phyloP scores from a whole-genome alignment of 1,284 basidiomycete species.

The Cronartium ribicola region DNA sequence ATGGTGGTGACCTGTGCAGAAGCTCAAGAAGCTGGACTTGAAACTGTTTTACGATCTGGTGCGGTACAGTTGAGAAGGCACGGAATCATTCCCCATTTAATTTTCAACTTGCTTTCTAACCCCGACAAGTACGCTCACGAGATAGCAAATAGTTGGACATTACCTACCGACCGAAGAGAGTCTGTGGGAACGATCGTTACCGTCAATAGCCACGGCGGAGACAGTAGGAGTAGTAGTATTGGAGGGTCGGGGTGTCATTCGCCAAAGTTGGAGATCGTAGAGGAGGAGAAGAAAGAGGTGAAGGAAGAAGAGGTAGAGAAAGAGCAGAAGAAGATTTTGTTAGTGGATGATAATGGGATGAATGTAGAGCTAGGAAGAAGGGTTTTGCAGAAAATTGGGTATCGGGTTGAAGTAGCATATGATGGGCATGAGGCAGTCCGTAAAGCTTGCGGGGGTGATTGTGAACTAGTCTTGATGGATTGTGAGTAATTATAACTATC shows the following conservation, averaged over 20 bases:
- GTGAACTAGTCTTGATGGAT: conserved; percentile 33
- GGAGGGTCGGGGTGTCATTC: neutral
- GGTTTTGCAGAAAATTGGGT: conserved; percentile 18
- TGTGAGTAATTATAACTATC: conserved; percentile 5
- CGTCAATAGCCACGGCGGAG: neutral
- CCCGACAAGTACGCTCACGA: conserved; percentile 30
- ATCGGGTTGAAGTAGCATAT: conserved; percentile 23
- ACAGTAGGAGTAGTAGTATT: neutral
- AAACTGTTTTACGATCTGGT: neutral
- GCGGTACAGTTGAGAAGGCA: conserved; percentile 24
- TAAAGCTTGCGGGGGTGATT: conserved; percentile 16
- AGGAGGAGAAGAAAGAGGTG: neutral
- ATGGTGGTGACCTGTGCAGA: conserved; percentile 4
- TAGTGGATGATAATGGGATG: conserved; percentile 36
- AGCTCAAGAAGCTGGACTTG: conserved; percentile 1
- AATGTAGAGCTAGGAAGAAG: conserved; percentile 34
- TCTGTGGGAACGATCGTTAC: neutral
- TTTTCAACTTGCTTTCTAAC: conserved; percentile 15
- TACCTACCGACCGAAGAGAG: conserved; percentile 13
- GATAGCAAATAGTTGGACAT: conserved; percentile 9
- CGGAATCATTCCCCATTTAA: conserved; percentile 37
- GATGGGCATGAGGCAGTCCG: conserved; percentile 27
- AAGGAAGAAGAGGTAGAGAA: neutral
- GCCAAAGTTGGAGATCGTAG: neutral
- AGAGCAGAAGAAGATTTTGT: conserved; percentile 17